These are phyloP conservation scores for Primulina huaijiensis DNA, from an alignment of 257 asterid genomes.

Conservation along the genomic window DNA sequence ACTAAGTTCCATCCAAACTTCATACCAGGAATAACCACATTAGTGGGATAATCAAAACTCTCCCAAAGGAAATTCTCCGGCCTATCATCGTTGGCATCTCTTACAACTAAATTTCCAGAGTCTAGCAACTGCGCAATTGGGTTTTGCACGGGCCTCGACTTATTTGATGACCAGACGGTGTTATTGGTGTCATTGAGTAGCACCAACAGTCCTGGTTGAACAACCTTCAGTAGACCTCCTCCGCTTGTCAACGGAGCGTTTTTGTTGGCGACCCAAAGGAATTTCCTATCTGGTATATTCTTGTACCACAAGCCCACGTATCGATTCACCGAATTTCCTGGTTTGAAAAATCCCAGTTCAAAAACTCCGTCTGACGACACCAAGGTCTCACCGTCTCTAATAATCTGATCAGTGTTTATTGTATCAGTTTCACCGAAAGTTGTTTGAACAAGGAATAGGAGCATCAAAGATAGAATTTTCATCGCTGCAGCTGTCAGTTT, in stretches of 20 bases:
- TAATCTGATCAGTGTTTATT: constrained; percentile 11
- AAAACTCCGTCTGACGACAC: constrained; percentile 39
- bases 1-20: constrained; percentile 35
- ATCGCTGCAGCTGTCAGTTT: neutral
- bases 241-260: constrained; percentile 23
- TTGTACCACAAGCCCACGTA: constrained; percentile 51
- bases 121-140: constrained; percentile 39
- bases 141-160: constrained; percentile 23
- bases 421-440: constrained; percentile 23
- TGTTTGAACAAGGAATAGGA: neutral
- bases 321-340: constrained; percentile 27
- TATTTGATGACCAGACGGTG: constrained; percentile 36
- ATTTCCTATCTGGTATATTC: constrained; percentile 22
- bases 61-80: constrained; percentile 46
- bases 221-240: constrained; percentile 31
- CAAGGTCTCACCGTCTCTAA: constrained; percentile 37
- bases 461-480: neutral
- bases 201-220: constrained; percentile 28
- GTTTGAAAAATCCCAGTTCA: constrained; percentile 48
- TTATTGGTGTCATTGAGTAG: constrained; percentile 25
- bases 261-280: constrained; percentile 47
- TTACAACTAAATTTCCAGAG: constrained; percentile 43
- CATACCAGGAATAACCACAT: constrained; percentile 42
- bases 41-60: constrained; percentile 46
- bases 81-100: constrained; percentile 29